These are phyloP conservation scores for Dactylella cylindrospora DNA, from an alignment of 2,329 filamentous ascomycete genomes.

Conservation along the genomic window DNA sequence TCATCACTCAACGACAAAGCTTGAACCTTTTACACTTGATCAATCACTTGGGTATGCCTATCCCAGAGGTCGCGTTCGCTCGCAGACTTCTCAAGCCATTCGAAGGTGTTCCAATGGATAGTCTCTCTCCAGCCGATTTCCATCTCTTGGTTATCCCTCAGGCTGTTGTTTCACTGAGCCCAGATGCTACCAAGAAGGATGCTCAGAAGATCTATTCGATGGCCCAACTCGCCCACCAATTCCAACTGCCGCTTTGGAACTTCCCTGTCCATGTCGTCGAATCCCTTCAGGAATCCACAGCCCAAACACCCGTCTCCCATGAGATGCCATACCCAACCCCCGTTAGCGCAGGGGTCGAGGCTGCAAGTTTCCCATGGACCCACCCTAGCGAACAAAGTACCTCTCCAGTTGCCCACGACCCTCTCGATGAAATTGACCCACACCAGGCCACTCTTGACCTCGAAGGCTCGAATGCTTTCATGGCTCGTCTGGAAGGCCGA, in stretches of 20 bases:
- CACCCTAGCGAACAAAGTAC: conserved; percentile 73
- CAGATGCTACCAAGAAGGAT: conserved; percentile 45
- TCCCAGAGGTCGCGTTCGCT: conserved; percentile 44
- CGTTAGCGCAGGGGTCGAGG: conserved; percentile 66
- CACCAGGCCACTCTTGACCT: conserved; percentile 42
- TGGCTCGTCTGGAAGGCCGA: conserved; percentile 40
- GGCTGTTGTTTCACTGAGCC: conserved; percentile 43
- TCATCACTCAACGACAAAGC: conserved; percentile 46
- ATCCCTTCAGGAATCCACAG: conserved; percentile 56
- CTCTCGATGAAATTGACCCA: conserved; percentile 63
- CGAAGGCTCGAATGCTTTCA: conserved; percentile 40
- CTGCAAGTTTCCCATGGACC: conserved; percentile 84
- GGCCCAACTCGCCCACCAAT: conserved; percentile 63
- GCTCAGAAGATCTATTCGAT: conserved; percentile 50
- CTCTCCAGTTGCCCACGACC: conserved; percentile 63
- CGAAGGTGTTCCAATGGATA: conserved; percentile 46
- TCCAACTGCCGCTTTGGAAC: conserved; percentile 56
- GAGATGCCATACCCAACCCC: conserved; percentile 54
- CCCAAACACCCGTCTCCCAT: conserved; percentile 20
- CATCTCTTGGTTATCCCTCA: conserved; percentile 47
- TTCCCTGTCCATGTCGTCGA: conserved; percentile 45
- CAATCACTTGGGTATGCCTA: conserved; percentile 44
- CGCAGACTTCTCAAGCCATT: conserved; percentile 46
- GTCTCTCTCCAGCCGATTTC: conserved; percentile 46
- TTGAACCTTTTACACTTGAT: conserved; percentile 47